These are phyloP conservation scores for Aureobasidium namibiae DNA, from an alignment of 2,329 filamentous ascomycete genomes.

Conservation along the genomic window DNA sequence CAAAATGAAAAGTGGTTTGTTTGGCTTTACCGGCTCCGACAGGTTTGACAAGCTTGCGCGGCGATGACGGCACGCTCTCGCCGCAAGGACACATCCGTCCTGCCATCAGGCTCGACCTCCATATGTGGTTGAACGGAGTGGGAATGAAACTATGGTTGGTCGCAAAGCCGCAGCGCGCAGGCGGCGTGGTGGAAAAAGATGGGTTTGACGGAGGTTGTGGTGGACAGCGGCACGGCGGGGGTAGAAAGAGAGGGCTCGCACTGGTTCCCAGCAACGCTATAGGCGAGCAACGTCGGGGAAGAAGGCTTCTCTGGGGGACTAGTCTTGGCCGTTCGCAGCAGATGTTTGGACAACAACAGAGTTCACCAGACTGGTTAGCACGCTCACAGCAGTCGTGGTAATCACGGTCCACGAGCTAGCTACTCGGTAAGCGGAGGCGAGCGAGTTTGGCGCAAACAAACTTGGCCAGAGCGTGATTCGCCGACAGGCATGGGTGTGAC, in stretches of 20 bases:
- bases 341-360: no score
- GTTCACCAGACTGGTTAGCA: not conserved
- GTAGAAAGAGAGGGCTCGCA: not conserved
- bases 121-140: not conserved
- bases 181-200: not conserved
- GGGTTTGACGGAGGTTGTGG: not conserved
- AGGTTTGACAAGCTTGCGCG: conserved; percentile 52
- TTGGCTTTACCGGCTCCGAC: conserved; percentile 32
- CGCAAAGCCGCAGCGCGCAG: not conserved
- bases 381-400: not conserved
- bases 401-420: no score
- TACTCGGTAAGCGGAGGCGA: not conserved
- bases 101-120: not conserved
- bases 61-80: conserved; percentile 43
- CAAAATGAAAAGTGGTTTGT: no score
- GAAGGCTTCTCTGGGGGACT: not conserved
- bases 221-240: not conserved
- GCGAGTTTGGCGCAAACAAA: not conserved
- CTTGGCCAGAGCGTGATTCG: not conserved
- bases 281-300: not conserved
- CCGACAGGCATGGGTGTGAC: not conserved
- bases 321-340: no score
- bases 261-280: not conserved
- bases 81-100: conserved; percentile 19
- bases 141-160: not conserved